Conservation (phyloP, 768 basidiomycete species). For the Rubroboletus pulcherrimus region DNA sequence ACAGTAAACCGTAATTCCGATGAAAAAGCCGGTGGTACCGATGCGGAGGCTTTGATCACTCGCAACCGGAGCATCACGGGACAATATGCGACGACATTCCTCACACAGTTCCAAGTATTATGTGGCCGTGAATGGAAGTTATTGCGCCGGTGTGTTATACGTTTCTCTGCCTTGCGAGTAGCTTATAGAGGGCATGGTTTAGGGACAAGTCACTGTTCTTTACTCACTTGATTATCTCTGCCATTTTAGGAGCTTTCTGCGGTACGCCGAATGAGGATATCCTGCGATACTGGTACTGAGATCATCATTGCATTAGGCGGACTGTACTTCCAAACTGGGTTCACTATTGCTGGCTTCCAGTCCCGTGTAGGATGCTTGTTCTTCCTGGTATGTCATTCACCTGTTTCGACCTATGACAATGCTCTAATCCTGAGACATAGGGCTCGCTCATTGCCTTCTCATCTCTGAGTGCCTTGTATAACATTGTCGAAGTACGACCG, state of each 20-base stretch:
- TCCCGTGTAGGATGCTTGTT: conserved; percentile 91
- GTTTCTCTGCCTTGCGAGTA: neutral
- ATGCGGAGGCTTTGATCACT: conserved; percentile 20
- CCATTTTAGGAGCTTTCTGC: conserved; percentile 80
- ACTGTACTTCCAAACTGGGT: conserved; percentile 75
- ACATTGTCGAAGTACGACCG: conserved; percentile 76
- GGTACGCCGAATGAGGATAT: conserved; percentile 40
- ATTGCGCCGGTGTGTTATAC: conserved; percentile 50
- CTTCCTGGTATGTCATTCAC: conserved; percentile 61
- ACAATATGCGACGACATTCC: conserved; percentile 68
- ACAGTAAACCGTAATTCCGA: conserved; percentile 3
- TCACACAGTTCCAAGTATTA: conserved; percentile 85
- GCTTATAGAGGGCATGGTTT: neutral
- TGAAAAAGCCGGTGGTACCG: conserved; percentile 12
- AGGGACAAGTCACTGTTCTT: conserved; percentile 83
- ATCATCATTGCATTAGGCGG: conserved; percentile 50
- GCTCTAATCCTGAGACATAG: conserved; percentile 34
- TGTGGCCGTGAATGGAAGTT: conserved; percentile 85
- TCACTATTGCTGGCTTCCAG: conserved; percentile 90
- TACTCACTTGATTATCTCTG: conserved; percentile 68
- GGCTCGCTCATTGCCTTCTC: conserved; percentile 92
- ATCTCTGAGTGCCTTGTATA: conserved; percentile 84
- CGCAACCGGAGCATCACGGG: conserved; percentile 20
- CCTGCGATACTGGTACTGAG: neutral
- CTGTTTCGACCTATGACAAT: neutral